Evolutionary conservation across 495 filamentous ascomycete species (phyloP).

Genomic region (Penicillium paradoxum): DNA sequence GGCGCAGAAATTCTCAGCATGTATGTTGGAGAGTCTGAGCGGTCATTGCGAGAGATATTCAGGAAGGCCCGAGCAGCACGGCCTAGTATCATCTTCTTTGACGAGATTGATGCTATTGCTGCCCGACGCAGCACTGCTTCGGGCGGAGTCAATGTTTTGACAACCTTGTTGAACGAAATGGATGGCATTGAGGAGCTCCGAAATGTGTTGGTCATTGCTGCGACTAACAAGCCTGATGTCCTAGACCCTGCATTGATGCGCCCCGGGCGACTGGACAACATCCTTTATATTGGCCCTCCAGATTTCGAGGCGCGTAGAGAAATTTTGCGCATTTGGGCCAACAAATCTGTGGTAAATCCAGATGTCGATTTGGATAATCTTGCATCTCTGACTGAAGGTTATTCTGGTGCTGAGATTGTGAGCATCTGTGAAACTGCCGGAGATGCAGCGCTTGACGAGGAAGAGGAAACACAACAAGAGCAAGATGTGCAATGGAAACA

Average conservation of each 20-base stretch:
- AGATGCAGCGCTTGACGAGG: slow-evolving; percentile 53
- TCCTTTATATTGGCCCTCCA: slow-evolving; percentile 88
- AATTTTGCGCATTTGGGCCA: slow-evolving; percentile 65
- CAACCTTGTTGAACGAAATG: slow-evolving; percentile 92
- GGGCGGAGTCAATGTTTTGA: slow-evolving; percentile 72
- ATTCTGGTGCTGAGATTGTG: slow-evolving; percentile 85
- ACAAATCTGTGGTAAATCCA: slow-evolving; percentile 54
- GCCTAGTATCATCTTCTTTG: slow-evolving; percentile 96
- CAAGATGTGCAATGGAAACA: slow-evolving; percentile 55
- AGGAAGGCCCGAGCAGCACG: slow-evolving; percentile 77
- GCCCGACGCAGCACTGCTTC: slow-evolving; percentile 56
- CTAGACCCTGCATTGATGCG: slow-evolving; percentile 85
- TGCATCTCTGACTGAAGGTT: slow-evolving; percentile 69
- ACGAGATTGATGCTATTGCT: slow-evolving; percentile 95
- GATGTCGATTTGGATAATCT: slow-evolving; percentile 64
- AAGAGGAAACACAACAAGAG: slow-evolving; percentile 42
- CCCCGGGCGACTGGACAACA: slow-evolving; percentile 79
- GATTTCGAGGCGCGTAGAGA: slow-evolving; percentile 68
- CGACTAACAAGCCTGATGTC: slow-evolving; percentile 84
- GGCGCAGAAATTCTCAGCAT: slow-evolving; percentile 94
- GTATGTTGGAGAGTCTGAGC: slow-evolving; percentile 97
- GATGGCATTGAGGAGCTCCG: slow-evolving; percentile 85
- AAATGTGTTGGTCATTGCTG: slow-evolving; percentile 85
- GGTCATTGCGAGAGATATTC: slow-evolving; percentile 82
- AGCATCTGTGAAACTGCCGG: slow-evolving; percentile 69